Evolutionary conservation across 2,329 filamentous ascomycete genomes (phyloP).

Genomic region (Sarocladiaceae sp.): DNA sequence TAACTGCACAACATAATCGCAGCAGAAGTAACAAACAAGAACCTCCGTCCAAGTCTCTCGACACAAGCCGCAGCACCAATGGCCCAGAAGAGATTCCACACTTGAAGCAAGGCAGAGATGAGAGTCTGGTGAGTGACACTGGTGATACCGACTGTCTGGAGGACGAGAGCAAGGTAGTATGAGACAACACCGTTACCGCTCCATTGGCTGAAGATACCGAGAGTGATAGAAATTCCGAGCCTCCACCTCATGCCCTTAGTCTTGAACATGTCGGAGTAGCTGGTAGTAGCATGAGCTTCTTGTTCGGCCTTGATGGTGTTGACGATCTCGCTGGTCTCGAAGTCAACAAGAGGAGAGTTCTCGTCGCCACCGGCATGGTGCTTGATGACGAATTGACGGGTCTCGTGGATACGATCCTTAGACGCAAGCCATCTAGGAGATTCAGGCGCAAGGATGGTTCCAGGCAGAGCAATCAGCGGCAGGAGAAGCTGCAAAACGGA

Average conservation of each 20-base stretch:
- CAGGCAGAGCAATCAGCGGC: neutral
- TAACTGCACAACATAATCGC: too few relatives aligned
- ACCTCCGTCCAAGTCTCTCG: too few relatives aligned
- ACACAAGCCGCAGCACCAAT: too few relatives aligned
- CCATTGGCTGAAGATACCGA: slow-evolving; percentile 21
- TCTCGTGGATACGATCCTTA: slow-evolving; percentile 9
- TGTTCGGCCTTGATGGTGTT: slow-evolving; percentile 10
- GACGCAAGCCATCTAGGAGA: slow-evolving; percentile 39
- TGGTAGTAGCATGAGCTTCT: slow-evolving; percentile 22
- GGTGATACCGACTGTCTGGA: slow-evolving; percentile 30
- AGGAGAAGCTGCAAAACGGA: slow-evolving; percentile 1
- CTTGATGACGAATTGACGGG: slow-evolving; percentile 7
- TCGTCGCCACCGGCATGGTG: slow-evolving; percentile 15
- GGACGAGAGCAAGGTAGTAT: slow-evolving; percentile 31
- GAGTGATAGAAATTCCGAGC: slow-evolving; percentile 10
- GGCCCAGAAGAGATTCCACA: too few relatives aligned
- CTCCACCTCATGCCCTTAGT: slow-evolving; percentile 17
- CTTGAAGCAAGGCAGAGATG: too few relatives aligned
- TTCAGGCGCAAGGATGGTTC: slow-evolving; percentile 28
- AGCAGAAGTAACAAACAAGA: too few relatives aligned
- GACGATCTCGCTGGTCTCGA: slow-evolving; percentile 15
- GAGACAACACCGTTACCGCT: slow-evolving; percentile 22
- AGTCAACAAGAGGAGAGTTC: slow-evolving; percentile 12
- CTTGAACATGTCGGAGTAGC: slow-evolving; percentile 3
- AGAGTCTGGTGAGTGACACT: slow-evolving; percentile 25